phyloP scores from a whole-genome alignment of 2,329 filamentous ascomycete genomes.

The Aspergillus nomiae region DNA sequence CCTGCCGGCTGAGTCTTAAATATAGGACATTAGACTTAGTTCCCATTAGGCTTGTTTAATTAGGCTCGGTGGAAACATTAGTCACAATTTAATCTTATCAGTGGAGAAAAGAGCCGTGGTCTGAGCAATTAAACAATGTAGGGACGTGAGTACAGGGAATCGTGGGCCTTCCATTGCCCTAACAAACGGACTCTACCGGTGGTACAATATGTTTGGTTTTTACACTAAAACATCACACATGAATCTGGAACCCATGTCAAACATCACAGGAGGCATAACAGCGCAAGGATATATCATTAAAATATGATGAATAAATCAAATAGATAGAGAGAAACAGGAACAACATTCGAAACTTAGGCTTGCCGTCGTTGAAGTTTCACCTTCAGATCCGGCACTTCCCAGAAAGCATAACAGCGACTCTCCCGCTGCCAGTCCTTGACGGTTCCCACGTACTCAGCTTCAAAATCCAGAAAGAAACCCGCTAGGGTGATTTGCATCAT shows the following conservation, averaged over 20 bases:
- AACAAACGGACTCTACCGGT: neutral
- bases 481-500: constrained; percentile 28
- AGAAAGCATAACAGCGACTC: constrained; percentile 29
- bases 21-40: neutral
- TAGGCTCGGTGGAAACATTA: neutral
- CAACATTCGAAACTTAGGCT: neutral
- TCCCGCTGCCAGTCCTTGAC: constrained; percentile 27
- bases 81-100: neutral
- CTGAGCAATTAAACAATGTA: neutral
- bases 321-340: neutral
- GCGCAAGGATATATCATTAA: neutral
- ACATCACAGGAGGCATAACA: neutral
- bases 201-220: neutral
- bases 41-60: neutral
- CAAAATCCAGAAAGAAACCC: constrained; percentile 27
- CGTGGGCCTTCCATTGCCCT: neutral
- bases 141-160: neutral
- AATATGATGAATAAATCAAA: neutral
- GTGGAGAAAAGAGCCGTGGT: neutral
- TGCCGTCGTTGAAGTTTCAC: constrained; percentile 16
- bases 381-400: constrained; percentile 27
- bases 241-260: neutral
- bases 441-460: constrained; percentile 24
- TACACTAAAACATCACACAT: neutral
- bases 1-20: neutral